Conservation (phyloP, 768 basidiomycete genomes). For the Terana coerulea region DNA sequence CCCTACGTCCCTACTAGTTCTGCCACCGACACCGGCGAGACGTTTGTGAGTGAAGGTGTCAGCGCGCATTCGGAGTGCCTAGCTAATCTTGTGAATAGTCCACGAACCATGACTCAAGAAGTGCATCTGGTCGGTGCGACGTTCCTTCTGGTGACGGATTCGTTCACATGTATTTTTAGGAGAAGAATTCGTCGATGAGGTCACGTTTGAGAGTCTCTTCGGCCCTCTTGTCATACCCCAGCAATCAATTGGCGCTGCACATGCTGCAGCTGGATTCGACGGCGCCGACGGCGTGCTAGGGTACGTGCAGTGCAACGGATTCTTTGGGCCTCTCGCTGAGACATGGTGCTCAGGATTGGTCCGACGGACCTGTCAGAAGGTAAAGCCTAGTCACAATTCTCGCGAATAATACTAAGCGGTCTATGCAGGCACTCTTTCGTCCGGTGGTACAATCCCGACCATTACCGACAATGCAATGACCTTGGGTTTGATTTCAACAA, state of each 20-base stretch:
- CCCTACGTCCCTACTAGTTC: not conserved
- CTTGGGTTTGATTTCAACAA: conserved; percentile 25
- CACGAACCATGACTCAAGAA: too few species aligned
- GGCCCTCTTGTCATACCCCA: conserved; percentile 41
- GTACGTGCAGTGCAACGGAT: conserved; percentile 29
- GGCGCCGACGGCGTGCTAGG: conserved; percentile 64
- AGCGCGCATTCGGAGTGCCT: too few species aligned
- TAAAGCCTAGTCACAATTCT: conserved; percentile 32
- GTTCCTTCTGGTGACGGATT: too few species aligned
- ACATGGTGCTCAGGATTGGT: conserved; percentile 47
- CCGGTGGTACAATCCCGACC: conserved; percentile 23
- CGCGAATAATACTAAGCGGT: not conserved
- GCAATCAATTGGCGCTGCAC: conserved; percentile 68
- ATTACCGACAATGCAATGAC: conserved; percentile 31
- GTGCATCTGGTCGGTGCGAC: not conserved
- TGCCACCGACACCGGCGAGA: not conserved
- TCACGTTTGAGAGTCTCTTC: conserved; percentile 39
- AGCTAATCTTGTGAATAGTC: not conserved
- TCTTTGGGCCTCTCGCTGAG: not conserved
- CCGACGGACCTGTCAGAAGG: conserved; percentile 51
- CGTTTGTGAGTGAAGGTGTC: too few species aligned
- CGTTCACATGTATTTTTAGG: too few species aligned
- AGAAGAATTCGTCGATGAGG: too few species aligned
- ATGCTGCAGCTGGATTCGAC: conserved; percentile 32
- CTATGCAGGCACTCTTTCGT: not conserved